phyloP scores from a whole-genome alignment of 2,329 filamentous ascomycete genomes.

The Zymoseptoria passerinii region DNA sequence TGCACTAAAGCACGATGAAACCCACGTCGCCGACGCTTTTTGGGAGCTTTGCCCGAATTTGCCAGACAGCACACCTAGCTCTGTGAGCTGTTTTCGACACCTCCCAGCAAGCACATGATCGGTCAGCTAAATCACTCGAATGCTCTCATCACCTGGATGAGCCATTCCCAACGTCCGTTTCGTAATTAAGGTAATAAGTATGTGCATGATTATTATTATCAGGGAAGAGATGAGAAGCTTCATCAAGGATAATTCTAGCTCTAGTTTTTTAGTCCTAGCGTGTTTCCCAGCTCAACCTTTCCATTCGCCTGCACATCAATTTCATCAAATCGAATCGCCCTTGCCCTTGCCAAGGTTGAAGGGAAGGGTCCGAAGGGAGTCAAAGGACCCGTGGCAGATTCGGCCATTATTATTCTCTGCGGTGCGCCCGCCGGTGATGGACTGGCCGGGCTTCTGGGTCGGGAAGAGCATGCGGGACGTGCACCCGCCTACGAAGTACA shows the following conservation, averaged over 20 bases:
- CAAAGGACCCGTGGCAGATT: not conserved
- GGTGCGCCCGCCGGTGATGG: no score
- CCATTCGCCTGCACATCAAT: not conserved
- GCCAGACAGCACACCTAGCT: not conserved
- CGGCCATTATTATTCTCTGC: not conserved
- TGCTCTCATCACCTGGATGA: no score
- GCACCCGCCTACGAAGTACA: not conserved
- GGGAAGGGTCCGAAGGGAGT: no score
- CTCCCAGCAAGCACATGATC: not conserved
- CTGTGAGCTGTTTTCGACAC: no score
- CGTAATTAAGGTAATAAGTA: no score
- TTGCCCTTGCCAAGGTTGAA: not conserved
- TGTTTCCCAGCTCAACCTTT: not conserved
- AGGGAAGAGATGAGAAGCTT: no score
- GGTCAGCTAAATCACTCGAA: not conserved
- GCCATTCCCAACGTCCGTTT: no score
- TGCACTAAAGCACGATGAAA: not conserved
- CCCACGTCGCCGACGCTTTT: not conserved
- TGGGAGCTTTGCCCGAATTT: not conserved
- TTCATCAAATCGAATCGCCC: not conserved
- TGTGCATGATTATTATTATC: no score
- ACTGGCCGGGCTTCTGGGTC: not conserved
- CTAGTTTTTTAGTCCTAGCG: no score
- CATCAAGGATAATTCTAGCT: no score
- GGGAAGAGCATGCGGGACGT: not conserved